These are phyloP conservation scores for Aspergillus ibericus DNA, from an alignment of 2,329 filamentous ascomycete species.

Conservation along the genomic window DNA sequence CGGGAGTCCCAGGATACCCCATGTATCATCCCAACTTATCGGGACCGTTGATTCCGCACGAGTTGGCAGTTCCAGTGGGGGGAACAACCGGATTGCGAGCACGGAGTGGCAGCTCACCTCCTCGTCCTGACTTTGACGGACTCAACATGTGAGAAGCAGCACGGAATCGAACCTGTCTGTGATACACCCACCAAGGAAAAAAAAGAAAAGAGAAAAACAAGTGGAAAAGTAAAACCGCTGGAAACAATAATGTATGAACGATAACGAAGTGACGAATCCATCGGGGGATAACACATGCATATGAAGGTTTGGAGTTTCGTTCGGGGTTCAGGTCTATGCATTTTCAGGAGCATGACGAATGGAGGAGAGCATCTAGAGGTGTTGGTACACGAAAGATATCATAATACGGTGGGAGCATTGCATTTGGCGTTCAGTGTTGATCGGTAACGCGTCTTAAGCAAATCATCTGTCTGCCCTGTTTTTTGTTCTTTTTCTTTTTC, in stretches of 20 bases:
- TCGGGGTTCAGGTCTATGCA: neutral
- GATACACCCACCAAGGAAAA: neutral
- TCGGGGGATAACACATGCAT: neutral
- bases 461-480: neutral
- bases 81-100: constrained; percentile 23
- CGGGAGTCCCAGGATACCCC: constrained; percentile 15
- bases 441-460: neutral
- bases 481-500: neutral
- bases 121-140: constrained; percentile 24
- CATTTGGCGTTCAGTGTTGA: neutral
- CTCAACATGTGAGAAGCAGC: constrained; percentile 17
- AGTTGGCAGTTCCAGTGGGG: constrained; percentile 18
- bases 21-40: constrained; percentile 31
- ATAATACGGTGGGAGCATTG: neutral
- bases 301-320: neutral
- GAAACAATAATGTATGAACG: neutral
- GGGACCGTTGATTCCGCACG: constrained; percentile 29
- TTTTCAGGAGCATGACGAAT: neutral
- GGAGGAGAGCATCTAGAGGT: neutral
- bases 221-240: neutral
- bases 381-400: neutral
- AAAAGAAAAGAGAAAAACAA: neutral
- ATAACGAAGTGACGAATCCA: neutral
- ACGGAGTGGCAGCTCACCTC: constrained; percentile 36
- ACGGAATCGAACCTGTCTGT: neutral